phyloP scores from a whole-genome alignment of 2,329 filamentous ascomycete genomes.

The Microdochium nivale region DNA sequence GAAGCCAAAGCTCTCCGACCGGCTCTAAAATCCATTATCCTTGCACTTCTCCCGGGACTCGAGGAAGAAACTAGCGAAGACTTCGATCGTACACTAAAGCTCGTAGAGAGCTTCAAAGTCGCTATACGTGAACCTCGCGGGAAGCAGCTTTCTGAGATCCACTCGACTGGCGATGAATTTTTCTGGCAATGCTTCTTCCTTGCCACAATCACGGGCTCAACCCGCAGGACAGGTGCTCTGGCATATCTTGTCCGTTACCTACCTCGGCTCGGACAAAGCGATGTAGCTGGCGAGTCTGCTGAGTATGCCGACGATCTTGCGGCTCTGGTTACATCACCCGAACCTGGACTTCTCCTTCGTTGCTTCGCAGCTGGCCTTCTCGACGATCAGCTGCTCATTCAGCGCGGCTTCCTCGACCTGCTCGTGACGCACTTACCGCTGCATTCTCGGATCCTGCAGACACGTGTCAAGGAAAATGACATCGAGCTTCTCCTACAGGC shows the following conservation, averaged over 20 bases:
- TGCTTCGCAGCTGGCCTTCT: slow-evolving; percentile 85
- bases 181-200: slow-evolving; percentile 99
- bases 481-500: slow-evolving; percentile 74
- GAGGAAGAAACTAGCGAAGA: slow-evolving; percentile 97
- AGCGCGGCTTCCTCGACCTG: slow-evolving; percentile 87
- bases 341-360: slow-evolving; percentile 81
- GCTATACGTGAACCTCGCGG: slow-evolving; percentile 49
- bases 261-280: slow-evolving; percentile 54
- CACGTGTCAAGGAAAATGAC: slow-evolving; percentile 63
- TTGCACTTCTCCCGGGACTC: slow-evolving; percentile 82
- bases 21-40: slow-evolving; percentile 80
- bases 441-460: slow-evolving; percentile 72
- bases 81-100: slow-evolving; percentile 76
- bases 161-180: slow-evolving; percentile 66
- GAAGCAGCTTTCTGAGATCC: slow-evolving; percentile 39
- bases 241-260: slow-evolving; percentile 76
- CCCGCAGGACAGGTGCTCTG: slow-evolving; percentile 74
- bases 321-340: slow-evolving; percentile 71
- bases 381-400: slow-evolving; percentile 84
- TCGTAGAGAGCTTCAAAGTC: slow-evolving; percentile 70
- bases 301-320: slow-evolving; percentile 37
- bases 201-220: slow-evolving; percentile 82
- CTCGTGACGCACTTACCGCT: slow-evolving; percentile 85
- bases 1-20: slow-evolving; percentile 67
- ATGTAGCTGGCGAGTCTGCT: slow-evolving; percentile 21